Evolutionary conservation across 768 basidiomycete species (phyloP), one percentile per base, ranked within the genome.

Genomic region (Galerina marginata): DNA sequence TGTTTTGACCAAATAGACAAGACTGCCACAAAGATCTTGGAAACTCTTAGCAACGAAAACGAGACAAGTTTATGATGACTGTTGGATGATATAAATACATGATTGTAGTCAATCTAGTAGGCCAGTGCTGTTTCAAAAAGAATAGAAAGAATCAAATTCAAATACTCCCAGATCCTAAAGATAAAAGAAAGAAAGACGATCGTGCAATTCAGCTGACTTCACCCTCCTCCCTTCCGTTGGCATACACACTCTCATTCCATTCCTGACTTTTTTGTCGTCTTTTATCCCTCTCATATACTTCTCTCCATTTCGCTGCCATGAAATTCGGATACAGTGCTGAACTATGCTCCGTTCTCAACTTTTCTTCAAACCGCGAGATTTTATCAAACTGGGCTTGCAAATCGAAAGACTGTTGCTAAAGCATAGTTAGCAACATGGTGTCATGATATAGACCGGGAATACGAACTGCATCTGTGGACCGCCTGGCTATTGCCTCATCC

Each of bases 1-100:
- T 91, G 89, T 69, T 84, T 90, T 65, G 76, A 79, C 51, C 88
- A 91, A 68, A 81, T 91, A 65, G 71, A 77, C 61, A 84, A 82
- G 65, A 71, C 77, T 23, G 72, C 70, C 56, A 59, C 72, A 45
- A 71, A 62, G 48, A 56, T 80, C 47, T 58, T 63, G 36, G 70
- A 65, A 9, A 69, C 68, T 38, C 63, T 79, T 39, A 64, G 69
- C 51, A 62, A 58, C 26, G 44, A 58, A 33, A 15, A 37, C 15
- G 23, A 40, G 38, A 6, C 36, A 26, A 11, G 26, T 23, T 48
- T 49, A 36, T 56, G 47, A 56, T 23, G 36, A 37, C 42, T 23
- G 23, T 44, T 52, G 9, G 26, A 38, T 47, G 25, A 14, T 45
- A 56, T 53, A 59, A 47, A 40, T 59, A 46, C 38, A 53, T 50